Evolutionary conservation across 768 basidiomycete species (phyloP).

Genomic region (Podaxis sp.): DNA sequence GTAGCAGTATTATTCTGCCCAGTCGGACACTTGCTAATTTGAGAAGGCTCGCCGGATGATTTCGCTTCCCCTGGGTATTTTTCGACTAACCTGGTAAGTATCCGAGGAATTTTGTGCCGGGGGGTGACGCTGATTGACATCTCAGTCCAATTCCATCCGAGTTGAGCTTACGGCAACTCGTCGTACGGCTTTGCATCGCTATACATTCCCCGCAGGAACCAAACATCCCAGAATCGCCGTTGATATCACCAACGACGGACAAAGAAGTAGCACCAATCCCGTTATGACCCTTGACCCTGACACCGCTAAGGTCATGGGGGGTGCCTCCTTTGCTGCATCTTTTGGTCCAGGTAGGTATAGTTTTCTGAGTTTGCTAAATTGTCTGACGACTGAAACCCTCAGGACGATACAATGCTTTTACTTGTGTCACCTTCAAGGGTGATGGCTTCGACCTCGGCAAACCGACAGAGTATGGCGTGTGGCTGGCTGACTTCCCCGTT

Average conservation of each 20-base stretch:
- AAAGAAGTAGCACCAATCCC: constrained; percentile 49
- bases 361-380: background rate
- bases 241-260: constrained; percentile 65
- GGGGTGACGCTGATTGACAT: background rate
- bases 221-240: constrained; percentile 52
- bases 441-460: constrained; percentile 44
- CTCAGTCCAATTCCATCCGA: constrained; percentile 52
- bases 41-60: constrained; percentile 55
- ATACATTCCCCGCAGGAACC: constrained; percentile 51
- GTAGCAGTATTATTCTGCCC: constrained; percentile 4
- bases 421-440: constrained; percentile 61
- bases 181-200: constrained; percentile 59
- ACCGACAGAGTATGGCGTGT: constrained; percentile 58
- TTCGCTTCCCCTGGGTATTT: constrained; percentile 68
- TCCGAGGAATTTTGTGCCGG: background rate
- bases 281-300: constrained; percentile 46
- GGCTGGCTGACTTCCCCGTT: constrained; percentile 49
- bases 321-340: constrained; percentile 48
- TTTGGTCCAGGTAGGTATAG: constrained; percentile 49
- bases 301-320: constrained; percentile 52
- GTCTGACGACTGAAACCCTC: background rate
- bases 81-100: constrained; percentile 53
- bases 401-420: constrained; percentile 57
- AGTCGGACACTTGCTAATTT: background rate
- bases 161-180: constrained; percentile 63